phyloP scores from a whole-genome alignment of 2,329 filamentous ascomycete species.

The Fusarium metavorans region DNA sequence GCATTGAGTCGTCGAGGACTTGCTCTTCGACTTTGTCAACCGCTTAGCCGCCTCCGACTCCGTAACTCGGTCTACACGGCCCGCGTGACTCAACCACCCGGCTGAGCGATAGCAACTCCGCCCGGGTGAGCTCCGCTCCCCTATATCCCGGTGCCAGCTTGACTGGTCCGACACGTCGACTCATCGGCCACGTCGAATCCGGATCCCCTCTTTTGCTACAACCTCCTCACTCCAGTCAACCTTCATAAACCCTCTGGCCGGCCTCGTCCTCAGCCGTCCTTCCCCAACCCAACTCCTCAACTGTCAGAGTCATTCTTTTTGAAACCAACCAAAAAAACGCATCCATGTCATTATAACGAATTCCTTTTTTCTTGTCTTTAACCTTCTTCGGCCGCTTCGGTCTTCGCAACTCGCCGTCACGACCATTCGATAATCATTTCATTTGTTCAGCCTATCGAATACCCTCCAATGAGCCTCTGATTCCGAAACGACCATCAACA shows the following conservation, averaged over 20 bases:
- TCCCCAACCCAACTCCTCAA: conserved; percentile 23
- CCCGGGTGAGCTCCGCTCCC: conserved; percentile 49
- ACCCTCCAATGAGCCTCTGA: conserved; percentile 58
- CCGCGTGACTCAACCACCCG: conserved; percentile 41
- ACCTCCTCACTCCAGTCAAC: conserved; percentile 17
- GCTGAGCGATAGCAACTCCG: conserved; percentile 39
- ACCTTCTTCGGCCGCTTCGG: conserved; percentile 47
- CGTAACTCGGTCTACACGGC: conserved; percentile 32
- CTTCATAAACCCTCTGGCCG: conserved; percentile 37
- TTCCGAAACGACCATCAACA: conserved; percentile 48
- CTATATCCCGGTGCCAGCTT: conserved; percentile 44
- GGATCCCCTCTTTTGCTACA: conserved; percentile 20
- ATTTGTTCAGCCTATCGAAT: conserved; percentile 51
- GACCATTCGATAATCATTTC: conserved; percentile 52
- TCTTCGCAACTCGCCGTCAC: conserved; percentile 46
- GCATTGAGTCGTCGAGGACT: conserved; percentile 44
- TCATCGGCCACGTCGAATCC: conserved; percentile 46
- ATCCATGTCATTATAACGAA: conserved; percentile 61
- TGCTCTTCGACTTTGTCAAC: conserved; percentile 32
- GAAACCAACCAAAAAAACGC: conserved; percentile 46
- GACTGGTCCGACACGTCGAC: conserved; percentile 47
- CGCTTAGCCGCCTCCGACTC: conserved; percentile 18
- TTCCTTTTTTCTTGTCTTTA: conserved; percentile 49
- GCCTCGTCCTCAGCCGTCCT: conserved; percentile 46
- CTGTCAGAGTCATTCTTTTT: conserved; percentile 48